Evolutionary conservation across 805 yeast species (phyloP).

Genomic region (Candida ponderosae): DNA sequence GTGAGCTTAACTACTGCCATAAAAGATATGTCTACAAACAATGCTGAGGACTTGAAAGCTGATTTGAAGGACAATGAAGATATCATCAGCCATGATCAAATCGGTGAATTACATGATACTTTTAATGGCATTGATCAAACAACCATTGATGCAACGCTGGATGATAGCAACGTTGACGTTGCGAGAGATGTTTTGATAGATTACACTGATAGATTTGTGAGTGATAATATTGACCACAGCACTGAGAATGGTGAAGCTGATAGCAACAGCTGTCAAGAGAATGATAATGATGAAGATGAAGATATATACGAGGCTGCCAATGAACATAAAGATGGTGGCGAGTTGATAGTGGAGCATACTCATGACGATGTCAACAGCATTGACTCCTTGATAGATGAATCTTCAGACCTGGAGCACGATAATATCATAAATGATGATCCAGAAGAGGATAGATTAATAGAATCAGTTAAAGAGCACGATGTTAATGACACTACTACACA

Average conservation of each 20-base stretch:
- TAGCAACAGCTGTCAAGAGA: no score
- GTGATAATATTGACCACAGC: no score
- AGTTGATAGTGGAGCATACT: neutral
- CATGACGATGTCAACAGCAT: neutral
- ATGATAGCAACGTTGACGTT: no score
- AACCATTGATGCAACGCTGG: no score
- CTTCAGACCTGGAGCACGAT: neutral
- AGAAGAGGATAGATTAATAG: neutral
- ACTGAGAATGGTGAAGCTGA: no score
- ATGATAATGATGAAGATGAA: no score
- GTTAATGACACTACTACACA: neutral
- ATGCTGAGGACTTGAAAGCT: neutral
- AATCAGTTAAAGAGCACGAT: neutral
- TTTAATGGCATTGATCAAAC: neutral
- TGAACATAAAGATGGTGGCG: no score
- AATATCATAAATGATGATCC: neutral
- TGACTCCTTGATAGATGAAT: neutral
- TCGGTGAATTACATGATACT: neutral
- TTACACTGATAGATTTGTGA: no score
- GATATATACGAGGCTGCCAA: no score
- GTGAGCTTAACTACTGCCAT: neutral
- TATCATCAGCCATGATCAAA: neutral
- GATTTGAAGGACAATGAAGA: neutral
- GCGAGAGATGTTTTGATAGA: no score
- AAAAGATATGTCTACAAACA: neutral